Evolutionary conservation across 371 early-diverging fungal genomes (phyloP).

Genomic region (Actinomortierella ambigua): DNA sequence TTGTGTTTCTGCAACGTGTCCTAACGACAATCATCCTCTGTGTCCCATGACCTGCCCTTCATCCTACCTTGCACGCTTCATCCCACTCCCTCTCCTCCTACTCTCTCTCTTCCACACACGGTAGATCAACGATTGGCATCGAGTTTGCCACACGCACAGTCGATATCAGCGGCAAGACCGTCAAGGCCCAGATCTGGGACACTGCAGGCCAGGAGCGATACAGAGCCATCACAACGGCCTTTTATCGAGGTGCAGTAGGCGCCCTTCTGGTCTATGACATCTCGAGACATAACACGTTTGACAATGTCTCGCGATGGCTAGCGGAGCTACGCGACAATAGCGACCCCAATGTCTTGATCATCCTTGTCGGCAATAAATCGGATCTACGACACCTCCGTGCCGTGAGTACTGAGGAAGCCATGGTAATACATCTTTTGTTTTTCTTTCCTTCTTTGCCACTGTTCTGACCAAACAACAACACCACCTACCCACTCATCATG

Average conservation of each 20-base stretch:
- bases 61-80: too few species aligned
- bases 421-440: constrained; percentile 7
- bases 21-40: too few species aligned
- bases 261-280: constrained; percentile 53
- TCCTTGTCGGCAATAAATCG: constrained; percentile 28
- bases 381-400: constrained; percentile 27
- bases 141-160: constrained; percentile 57
- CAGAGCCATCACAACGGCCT: constrained; percentile 75
- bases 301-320: constrained; percentile 64
- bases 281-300: constrained; percentile 52
- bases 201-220: constrained; percentile 84
- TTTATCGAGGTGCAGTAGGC: constrained; percentile 77
- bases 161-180: constrained; percentile 51
- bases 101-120: neutral
- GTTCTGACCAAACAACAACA: neutral
- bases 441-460: neutral
- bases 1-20: too few species aligned
- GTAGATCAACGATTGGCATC: constrained; percentile 48
- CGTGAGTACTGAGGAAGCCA: constrained; percentile 18
- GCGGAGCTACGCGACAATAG: constrained; percentile 18
- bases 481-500: too few species aligned
- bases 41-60: too few species aligned
- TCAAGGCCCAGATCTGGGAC: constrained; percentile 92
- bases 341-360: constrained; percentile 15
- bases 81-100: too few species aligned